Base-by-base conservation (phyloP, 2,329 filamentous ascomycete genomes). In the Iodosphaeria phyllophila region DNA sequence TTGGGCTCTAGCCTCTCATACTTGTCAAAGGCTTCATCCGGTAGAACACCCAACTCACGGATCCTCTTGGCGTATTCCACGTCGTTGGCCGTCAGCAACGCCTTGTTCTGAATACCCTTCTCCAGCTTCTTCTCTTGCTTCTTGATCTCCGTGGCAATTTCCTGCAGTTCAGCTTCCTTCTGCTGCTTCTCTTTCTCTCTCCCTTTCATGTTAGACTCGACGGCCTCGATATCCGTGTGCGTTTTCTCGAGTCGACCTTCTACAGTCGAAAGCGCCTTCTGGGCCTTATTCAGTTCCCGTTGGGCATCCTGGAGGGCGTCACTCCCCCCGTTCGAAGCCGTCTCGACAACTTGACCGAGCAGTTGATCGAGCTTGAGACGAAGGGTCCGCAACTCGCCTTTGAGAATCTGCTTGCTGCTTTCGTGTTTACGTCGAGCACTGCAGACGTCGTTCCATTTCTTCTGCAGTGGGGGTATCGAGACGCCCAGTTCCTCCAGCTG, bases 11-110 rank as follows among this genome's bases (percentile, higher is more conserved):
- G 76, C 37, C 74, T 75, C 41, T 79, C 72, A 46, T 92, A 98
- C 42, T 84, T 89, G 35, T 78, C 78, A 44, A 92, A 89, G 0
- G 86, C 83, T 40, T 93, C 84, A 32, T 95, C 84, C 0, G 89
- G 86, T 10, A 98, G 61, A 11, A 92, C 84, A 36, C 89, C 89
- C 5, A 98, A 60, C 36, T 92, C 83, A 23, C 86, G 75, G 39
- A 98, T 95, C 34, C 84, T 86, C 42, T 82, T 76, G 31, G 74
- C 74, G 33, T 78, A 80, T 40, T 92, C 83, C 3, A 72, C 68
- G 12, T 79, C 74, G 43, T 83, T 76, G 23, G 74, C 65, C 10
- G 69, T 75, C 32, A 91, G 58, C 4, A 82, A 62, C 8, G 82
- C 78, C 46, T 86, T 89, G 49, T 83, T 82, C 38, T 84, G 77